A percentile compares a stretch with the other conserved stretches of the same genome.
phyloP scores from a whole-genome alignment of 2,329 filamentous ascomycete genomes.

The Alternaria panax region DNA sequence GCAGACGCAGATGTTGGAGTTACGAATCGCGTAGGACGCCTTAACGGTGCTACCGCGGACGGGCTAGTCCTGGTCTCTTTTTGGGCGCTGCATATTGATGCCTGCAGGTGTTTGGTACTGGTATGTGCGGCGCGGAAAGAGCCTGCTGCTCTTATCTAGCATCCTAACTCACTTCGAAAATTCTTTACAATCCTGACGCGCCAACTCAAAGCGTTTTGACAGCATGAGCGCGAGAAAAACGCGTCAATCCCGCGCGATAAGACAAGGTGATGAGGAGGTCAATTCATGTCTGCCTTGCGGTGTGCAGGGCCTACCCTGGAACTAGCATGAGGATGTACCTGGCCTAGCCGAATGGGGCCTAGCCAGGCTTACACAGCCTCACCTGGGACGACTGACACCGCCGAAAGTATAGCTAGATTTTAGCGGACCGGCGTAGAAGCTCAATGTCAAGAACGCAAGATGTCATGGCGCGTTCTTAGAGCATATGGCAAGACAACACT shows the following conservation, averaged over 20 bases:
- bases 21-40: conserved; percentile 10
- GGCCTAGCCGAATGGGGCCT: not conserved
- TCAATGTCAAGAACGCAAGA: not conserved
- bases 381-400: not conserved
- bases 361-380: not conserved
- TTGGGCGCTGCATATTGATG: not conserved
- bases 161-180: not conserved
- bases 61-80: not conserved
- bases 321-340: not conserved
- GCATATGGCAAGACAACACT: no score
- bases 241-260: not conserved
- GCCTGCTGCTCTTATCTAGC: no score
- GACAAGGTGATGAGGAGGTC: not conserved
- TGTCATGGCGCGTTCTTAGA: not conserved
- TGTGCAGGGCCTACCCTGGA: not conserved
- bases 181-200: not conserved
- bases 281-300: not conserved
- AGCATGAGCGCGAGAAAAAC: not conserved
- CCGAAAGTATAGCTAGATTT: not conserved
- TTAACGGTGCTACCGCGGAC: not conserved
- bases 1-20: not conserved
- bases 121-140: no score
- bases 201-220: not conserved
- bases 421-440: conserved; percentile 5
- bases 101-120: not conserved